A percentile compares a stretch with the other conserved stretches of the same genome.
These are phyloP conservation scores for Leucogyrophana mollusca DNA, from an alignment of 768 basidiomycete species.

Conservation along the genomic window DNA sequence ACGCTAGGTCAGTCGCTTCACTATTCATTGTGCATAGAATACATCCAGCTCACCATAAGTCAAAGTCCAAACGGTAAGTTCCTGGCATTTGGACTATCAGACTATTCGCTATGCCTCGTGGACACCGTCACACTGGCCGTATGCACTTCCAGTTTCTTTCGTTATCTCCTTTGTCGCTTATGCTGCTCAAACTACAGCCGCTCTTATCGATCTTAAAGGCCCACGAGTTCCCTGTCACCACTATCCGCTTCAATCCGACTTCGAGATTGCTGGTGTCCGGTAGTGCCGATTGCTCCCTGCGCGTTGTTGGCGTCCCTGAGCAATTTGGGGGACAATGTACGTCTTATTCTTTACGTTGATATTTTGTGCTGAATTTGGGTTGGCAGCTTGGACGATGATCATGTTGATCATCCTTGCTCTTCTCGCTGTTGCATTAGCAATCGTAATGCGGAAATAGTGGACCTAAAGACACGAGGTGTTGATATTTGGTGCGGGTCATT, in stretches of 20 bases:
- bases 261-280: conserved; percentile 83
- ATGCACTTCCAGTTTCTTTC: conserved; percentile 25
- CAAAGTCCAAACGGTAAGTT: conserved; percentile 76
- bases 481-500: neutral
- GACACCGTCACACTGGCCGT: conserved; percentile 80
- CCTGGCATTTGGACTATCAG: conserved; percentile 85
- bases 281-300: conserved; percentile 86
- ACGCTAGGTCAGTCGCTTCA: conserved; percentile 63
- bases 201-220: conserved; percentile 85
- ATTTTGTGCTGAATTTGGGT: conserved; percentile 23
- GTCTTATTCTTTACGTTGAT: conserved; percentile 32
- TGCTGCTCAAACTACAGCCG: conserved; percentile 52
- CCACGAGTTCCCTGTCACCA: conserved; percentile 92
- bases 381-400: conserved; percentile 37
- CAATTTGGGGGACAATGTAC: conserved; percentile 50
- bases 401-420: conserved; percentile 43
- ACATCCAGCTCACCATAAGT: conserved; percentile 4
- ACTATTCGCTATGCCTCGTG: conserved; percentile 80
- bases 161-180: neutral
- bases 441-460: conserved; percentile 33
- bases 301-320: conserved; percentile 73
- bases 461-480: neutral
- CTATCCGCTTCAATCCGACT: conserved; percentile 83
- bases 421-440: conserved; percentile 40
- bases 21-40: conserved; percentile 4